Evolutionary conservation across 192 early-diverging fungal species (phyloP).

Genomic region (Umbelopsis sp.): DNA sequence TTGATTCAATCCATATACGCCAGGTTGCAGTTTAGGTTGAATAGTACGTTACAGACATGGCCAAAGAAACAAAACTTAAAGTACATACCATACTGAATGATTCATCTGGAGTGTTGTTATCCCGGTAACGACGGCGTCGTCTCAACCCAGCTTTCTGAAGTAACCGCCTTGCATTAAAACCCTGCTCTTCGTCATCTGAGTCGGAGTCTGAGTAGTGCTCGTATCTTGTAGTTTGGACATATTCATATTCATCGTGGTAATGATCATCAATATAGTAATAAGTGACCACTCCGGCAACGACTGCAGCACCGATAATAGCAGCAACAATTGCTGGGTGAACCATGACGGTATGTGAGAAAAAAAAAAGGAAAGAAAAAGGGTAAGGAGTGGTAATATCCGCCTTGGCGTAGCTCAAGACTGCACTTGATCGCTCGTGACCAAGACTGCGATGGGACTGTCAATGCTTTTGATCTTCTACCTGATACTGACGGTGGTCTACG

Average conservation of each 20-base stretch:
- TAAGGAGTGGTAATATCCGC: not conserved
- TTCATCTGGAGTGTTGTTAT: not conserved
- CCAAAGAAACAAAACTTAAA: not conserved
- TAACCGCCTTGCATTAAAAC: slow-evolving; percentile 1
- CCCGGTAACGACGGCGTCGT: not conserved
- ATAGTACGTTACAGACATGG: too few relatives aligned
- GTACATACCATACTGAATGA: not conserved
- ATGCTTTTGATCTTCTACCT: not conserved
- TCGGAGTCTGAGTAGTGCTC: slow-evolving; percentile 11
- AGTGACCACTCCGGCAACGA: slow-evolving; percentile 12
- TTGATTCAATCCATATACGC: not conserved
- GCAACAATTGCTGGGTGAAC: slow-evolving; percentile 19
- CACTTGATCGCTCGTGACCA: not conserved
- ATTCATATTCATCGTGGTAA: slow-evolving; percentile 7
- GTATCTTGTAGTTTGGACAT: slow-evolving; percentile 3
- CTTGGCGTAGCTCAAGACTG: not conserved
- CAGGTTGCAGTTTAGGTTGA: too few relatives aligned
- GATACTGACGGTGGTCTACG: not conserved
- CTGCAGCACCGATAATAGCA: slow-evolving; percentile 7
- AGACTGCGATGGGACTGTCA: slow-evolving; percentile 7
- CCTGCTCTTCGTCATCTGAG: slow-evolving; percentile 5
- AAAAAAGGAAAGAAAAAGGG: not conserved
- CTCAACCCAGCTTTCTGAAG: slow-evolving; percentile 8
- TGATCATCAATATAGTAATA: slow-evolving; percentile 17
- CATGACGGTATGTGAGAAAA: slow-evolving; percentile 3